Base-by-base conservation (phyloP, 257 asterid species). In the Petunia secreta region DNA sequence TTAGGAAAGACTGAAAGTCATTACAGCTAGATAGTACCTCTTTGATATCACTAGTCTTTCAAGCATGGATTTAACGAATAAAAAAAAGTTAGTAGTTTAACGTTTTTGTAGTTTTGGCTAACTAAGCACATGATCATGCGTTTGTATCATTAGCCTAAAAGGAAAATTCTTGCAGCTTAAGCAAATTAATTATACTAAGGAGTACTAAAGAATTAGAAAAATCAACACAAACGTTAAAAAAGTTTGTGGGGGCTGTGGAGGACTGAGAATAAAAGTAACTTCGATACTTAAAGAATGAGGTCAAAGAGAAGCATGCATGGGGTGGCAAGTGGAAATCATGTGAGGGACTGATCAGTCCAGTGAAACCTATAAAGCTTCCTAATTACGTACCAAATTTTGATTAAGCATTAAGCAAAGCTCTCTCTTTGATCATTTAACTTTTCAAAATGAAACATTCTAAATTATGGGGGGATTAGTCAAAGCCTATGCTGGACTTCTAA, bases 391-490 rank as follows among this genome's bases (percentile, higher is more conserved):
- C 25, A 69, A 8, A 46, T 69, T 69, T 69, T 69, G 59, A 69
- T 69, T 4, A 69, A 69, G 43, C 25, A 46, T 16, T 69, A 25
- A 69, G 77, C 59, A 69, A 69, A 48, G 5, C 6, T 25, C 16
- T 25, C 58, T 25, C 58, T 69, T 69, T 69, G 43, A 46, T 5
- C 57, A 44, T 44, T 69, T 69, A 69, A 41, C 58, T 54, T 69
- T 46, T 25, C 57, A 69, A 46, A 59, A 46, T 46, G 77, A 43
- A 69, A 46, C 77, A 9, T 69, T 69, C 77, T 10, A 46, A 69
- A 69, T 69, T 7, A 48, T 46, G 59, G 77, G 75, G 58, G 75
- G 58, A 46, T 69, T 48, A 48, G 77, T 69, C 59, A 69, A 46
- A 46, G 59, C 39, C 58, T 48, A 48, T 69, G 77, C 2, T 69